Evolutionary conservation across 176 grass and related monocot genomes (phyloP).

Genomic region (Musa itinerans): DNA sequence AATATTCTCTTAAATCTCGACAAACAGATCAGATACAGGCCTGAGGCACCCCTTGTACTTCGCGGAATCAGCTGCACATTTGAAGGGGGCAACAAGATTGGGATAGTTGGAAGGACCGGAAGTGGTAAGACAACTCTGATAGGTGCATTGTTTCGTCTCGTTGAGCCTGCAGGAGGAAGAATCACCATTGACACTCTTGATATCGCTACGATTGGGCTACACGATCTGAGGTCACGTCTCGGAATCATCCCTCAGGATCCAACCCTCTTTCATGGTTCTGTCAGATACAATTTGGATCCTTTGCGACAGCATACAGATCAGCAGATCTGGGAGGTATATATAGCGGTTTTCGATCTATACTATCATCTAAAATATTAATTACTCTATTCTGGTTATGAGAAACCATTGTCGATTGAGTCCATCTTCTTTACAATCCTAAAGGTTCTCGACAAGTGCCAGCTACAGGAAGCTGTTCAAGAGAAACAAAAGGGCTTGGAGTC

Average conservation of each 20-base stretch:
- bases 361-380: background rate
- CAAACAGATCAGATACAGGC: conserved; percentile 71
- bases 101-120: conserved; percentile 85
- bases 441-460: conserved; percentile 90
- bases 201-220: conserved; percentile 59
- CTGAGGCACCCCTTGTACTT: conserved; percentile 63
- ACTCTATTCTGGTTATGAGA: too few relatives aligned
- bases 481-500: conserved; percentile 74
- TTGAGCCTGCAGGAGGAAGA: conserved; percentile 74
- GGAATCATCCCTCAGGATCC: conserved; percentile 98
- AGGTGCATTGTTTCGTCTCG: conserved; percentile 78
- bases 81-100: conserved; percentile 73
- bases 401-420: conserved; percentile 2
- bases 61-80: conserved; percentile 74
- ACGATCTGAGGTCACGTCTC: conserved; percentile 75
- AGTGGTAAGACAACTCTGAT: conserved; percentile 96
- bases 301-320: conserved; percentile 48
- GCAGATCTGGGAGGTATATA: conserved; percentile 91
- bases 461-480: conserved; percentile 71
- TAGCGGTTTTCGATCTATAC: background rate
- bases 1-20: conserved; percentile 9
- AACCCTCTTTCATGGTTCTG: conserved; percentile 72
- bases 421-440: conserved; percentile 20
- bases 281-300: conserved; percentile 87
- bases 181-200: conserved; percentile 65